Conservation (phyloP, 2,329 filamentous ascomycete genomes). For the Oidium heveae region DNA sequence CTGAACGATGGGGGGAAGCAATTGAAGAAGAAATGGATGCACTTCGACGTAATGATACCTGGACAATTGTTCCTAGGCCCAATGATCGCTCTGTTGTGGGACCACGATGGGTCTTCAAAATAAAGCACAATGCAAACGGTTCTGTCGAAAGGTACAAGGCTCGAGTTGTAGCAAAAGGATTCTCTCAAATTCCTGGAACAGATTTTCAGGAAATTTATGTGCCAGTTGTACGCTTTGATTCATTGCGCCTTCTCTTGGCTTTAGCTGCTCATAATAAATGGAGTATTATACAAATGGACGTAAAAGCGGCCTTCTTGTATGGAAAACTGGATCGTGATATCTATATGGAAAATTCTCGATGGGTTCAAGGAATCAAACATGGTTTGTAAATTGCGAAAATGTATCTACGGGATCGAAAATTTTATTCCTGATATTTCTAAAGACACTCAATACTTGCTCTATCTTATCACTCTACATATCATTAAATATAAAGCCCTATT, state of each 20-base stretch:
- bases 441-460: background rate
- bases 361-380: no score
- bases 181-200: no score
- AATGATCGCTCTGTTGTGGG: background rate
- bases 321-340: no score
- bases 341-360: no score
- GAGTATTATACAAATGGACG: no score
- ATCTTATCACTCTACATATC: background rate
- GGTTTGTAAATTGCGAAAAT: no score
- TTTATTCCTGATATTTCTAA: background rate
- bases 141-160: background rate
- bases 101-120: background rate
- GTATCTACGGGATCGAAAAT: no score
- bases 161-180: background rate
- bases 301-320: no score
- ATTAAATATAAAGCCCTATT: background rate
- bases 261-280: no score
- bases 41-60: background rate
- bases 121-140: background rate
- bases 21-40: slow-evolving; percentile 1
- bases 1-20: background rate
- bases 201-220: no score
- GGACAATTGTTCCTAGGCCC: background rate
- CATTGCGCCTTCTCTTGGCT: no score
- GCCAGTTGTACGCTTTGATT: no score